phyloP scores from a whole-genome alignment of 495 filamentous ascomycete species.

The Neurospora cerealis region DNA sequence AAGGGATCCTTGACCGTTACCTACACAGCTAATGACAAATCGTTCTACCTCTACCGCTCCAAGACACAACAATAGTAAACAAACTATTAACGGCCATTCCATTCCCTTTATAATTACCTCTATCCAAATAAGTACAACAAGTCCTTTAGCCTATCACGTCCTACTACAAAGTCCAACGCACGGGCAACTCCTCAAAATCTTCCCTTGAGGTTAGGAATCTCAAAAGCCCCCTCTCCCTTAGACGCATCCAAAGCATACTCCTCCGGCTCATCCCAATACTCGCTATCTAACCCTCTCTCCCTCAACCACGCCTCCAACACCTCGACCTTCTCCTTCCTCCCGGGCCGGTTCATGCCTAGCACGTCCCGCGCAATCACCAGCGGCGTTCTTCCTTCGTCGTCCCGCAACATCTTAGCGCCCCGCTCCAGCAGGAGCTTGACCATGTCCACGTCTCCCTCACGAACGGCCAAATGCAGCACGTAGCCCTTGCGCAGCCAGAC shows the following conservation, averaged over 20 bases:
- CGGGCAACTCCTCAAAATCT: not conserved
- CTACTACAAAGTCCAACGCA: not conserved
- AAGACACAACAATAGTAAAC: too few species aligned
- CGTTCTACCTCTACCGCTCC: too few species aligned
- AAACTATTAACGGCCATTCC: not conserved
- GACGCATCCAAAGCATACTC: not conserved
- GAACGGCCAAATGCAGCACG: not conserved
- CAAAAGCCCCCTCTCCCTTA: not conserved
- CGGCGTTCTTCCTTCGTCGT: not conserved
- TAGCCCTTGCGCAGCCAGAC: not conserved
- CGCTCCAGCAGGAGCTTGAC: not conserved
- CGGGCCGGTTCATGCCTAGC: not conserved
- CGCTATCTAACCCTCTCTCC: not conserved
- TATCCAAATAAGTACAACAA: not conserved
- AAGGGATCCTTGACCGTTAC: too few species aligned
- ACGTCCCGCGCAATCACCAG: not conserved
- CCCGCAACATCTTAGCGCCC: not conserved
- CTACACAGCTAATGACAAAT: too few species aligned
- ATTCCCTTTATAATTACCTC: too few species aligned
- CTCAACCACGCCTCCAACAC: not conserved
- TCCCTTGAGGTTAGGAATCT: not conserved
- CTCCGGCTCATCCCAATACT: not conserved
- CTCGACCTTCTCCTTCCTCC: not conserved
- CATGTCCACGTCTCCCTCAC: not conserved
- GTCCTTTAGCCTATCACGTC: not conserved